These are phyloP conservation scores for Fusarium heterosporum DNA, from an alignment of 2,329 filamentous ascomycete species.

Conservation along the genomic window DNA sequence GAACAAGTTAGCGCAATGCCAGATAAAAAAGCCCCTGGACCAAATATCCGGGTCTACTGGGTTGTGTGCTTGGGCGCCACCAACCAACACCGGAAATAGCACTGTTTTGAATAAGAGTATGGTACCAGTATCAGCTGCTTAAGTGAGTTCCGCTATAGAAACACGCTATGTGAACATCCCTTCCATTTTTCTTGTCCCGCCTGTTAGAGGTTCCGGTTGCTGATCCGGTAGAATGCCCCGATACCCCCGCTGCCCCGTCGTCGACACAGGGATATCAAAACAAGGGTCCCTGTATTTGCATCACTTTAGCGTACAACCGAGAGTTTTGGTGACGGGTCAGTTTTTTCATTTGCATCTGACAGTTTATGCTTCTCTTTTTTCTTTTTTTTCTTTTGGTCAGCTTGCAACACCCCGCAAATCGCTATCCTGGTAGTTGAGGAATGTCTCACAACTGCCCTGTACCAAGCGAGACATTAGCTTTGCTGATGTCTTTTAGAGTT, in stretches of 20 bases:
- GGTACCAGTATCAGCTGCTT: background rate
- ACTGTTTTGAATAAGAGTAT: slow-evolving; percentile 1
- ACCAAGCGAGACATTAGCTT: background rate
- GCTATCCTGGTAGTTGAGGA: background rate
- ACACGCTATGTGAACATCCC: background rate
- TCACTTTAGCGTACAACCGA: background rate
- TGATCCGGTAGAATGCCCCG: slow-evolving; percentile 29
- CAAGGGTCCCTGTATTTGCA: background rate
- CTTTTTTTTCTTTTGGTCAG: background rate
- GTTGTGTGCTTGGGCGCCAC: slow-evolving; percentile 19
- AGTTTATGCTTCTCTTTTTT: background rate
- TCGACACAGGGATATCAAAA: background rate
- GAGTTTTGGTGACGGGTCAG: background rate
- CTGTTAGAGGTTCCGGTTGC: slow-evolving; percentile 1
- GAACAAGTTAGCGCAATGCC: background rate
- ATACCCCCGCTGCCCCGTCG: slow-evolving; percentile 3
- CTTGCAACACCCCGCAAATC: background rate
- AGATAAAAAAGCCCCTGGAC: slow-evolving; percentile 6
- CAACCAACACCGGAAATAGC: slow-evolving; percentile 10
- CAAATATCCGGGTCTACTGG: background rate
- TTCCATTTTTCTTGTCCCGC: background rate
- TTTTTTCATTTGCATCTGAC: background rate
- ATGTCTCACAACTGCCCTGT: background rate
- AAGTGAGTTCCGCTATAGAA: background rate
- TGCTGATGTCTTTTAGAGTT: background rate